Evolutionary conservation across 169 alveolate genomes (phyloP).

Genomic region (Cryptosporidium ryanae): DNA sequence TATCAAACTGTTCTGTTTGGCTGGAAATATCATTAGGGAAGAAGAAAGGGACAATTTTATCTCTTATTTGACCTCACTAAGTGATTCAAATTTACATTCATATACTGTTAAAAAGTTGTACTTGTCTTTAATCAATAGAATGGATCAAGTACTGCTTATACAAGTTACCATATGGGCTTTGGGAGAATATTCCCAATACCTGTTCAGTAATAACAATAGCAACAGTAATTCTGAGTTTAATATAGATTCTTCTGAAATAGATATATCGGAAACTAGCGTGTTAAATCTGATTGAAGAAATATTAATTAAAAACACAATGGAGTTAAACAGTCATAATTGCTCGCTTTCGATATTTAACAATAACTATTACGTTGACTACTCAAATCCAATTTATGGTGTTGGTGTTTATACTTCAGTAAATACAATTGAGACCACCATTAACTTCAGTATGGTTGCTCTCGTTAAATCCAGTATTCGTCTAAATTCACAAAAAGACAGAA

Average conservation of each 20-base stretch:
- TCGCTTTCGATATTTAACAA: constrained; percentile 16
- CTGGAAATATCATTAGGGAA: constrained; percentile 85
- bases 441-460: constrained; percentile 45
- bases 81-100: constrained; percentile 83
- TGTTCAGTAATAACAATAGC: constrained; percentile 20
- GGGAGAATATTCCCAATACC: constrained; percentile 85
- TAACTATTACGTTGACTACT: constrained; percentile 27
- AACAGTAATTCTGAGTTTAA: background rate
- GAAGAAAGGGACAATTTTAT: constrained; percentile 84
- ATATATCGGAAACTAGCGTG: constrained; percentile 9
- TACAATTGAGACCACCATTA: constrained; percentile 32
- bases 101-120: constrained; percentile 86
- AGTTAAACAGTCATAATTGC: constrained; percentile 10
- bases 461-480: constrained; percentile 32
- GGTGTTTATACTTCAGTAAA: constrained; percentile 20
- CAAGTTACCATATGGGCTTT: constrained; percentile 90
- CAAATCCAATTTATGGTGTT: constrained; percentile 32
- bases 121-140: constrained; percentile 84
- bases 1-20: constrained; percentile 90
- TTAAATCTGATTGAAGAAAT: constrained; percentile 21
- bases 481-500: constrained; percentile 12
- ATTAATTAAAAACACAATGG: constrained; percentile 12
- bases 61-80: constrained; percentile 83
- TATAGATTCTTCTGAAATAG: constrained; percentile 39
- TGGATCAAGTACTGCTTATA: constrained; percentile 89